These are phyloP conservation scores for Camellia lanceoleosa DNA, from an alignment of 148 eudicot species.

Conservation along the genomic window DNA sequence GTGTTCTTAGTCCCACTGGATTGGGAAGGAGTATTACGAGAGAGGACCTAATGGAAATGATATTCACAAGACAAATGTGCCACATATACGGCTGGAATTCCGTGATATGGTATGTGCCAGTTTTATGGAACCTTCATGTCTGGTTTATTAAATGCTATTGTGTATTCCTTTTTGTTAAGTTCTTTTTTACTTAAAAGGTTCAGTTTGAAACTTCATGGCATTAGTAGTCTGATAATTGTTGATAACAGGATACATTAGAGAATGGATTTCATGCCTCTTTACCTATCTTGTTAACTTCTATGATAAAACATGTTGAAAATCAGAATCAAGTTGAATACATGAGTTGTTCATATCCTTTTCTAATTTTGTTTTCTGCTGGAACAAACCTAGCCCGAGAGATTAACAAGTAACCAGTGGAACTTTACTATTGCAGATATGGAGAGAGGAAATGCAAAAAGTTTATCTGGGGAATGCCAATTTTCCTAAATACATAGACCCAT, in stretches of 20 bases:
- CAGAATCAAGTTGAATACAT: too few species aligned
- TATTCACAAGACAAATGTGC: constrained; percentile 94
- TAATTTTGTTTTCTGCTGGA: neutral
- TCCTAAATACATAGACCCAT: constrained; percentile 55
- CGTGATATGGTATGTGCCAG: constrained; percentile 77
- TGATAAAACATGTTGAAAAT: neutral
- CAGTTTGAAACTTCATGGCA: neutral
- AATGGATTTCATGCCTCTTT: neutral
- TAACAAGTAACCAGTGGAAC: neutral
- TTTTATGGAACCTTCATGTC: neutral
- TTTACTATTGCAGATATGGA: constrained; percentile 72
- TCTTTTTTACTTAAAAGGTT: neutral
- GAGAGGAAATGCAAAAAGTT: constrained; percentile 95
- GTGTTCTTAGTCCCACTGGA: constrained; percentile 76
- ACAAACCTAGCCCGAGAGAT: neutral
- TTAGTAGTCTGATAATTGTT: neutral
- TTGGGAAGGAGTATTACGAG: constrained; percentile 78
- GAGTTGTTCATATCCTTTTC: neutral
- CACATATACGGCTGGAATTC: constrained; percentile 88
- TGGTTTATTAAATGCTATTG: neutral
- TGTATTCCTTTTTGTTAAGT: neutral
- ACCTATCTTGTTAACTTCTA: neutral
- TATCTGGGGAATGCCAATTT: constrained; percentile 72
- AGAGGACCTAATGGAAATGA: constrained; percentile 93
- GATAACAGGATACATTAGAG: neutral